A percentile compares a stretch with the other conserved stretches of the same genome.
Evolutionary conservation across 2,329 filamentous ascomycete species (phyloP).

Genomic region (Cladorrhinum sp.): DNA sequence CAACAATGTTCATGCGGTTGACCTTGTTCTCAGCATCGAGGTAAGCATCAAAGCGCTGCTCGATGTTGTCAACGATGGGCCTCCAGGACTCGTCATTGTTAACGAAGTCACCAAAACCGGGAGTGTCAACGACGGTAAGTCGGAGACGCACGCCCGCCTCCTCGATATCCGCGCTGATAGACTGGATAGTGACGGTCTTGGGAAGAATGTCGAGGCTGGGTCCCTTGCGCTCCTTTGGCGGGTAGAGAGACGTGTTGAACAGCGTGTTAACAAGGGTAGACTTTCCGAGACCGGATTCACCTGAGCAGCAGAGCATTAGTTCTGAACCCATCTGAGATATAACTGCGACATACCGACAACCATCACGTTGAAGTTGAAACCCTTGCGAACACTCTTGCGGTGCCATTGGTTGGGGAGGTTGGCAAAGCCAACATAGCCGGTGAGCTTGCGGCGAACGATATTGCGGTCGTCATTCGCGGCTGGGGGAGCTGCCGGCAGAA

Average conservation of each 20-base stretch:
- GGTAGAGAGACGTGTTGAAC: conserved; percentile 99
- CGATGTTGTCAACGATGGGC: conserved; percentile 98
- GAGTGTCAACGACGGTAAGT: conserved; percentile 94
- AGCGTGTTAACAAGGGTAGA: conserved; percentile 98
- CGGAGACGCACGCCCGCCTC: conserved; percentile 97
- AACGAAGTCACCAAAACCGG: conserved; percentile 97
- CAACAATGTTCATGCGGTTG: conserved; percentile 99
- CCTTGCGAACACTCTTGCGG: conserved; percentile 99
- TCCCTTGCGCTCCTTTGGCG: conserved; percentile 96
- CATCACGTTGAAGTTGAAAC: conserved; percentile 99
- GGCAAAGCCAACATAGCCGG: conserved; percentile 97
- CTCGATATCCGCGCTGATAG: conserved; percentile 94
- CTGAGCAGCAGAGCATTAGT: conserved; percentile 45
- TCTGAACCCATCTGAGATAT: conserved; percentile 2
- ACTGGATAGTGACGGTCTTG: conserved; percentile 94
- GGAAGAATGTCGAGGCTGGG: conserved; percentile 97
- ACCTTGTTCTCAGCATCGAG: conserved; percentile 99
- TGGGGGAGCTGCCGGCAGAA: conserved; percentile 35
- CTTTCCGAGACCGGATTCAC: conserved; percentile 98
- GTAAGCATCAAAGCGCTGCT: conserved; percentile 97
- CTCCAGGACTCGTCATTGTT: conserved; percentile 99
- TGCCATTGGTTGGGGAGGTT: conserved; percentile 99
- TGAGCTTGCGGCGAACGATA: conserved; percentile 97
- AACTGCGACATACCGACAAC: conserved; percentile 78
- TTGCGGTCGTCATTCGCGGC: conserved; percentile 75